These are phyloP conservation scores for Apiotrichum sp. DNA, from an alignment of 1,284 basidiomycete species.

Conservation along the genomic window DNA sequence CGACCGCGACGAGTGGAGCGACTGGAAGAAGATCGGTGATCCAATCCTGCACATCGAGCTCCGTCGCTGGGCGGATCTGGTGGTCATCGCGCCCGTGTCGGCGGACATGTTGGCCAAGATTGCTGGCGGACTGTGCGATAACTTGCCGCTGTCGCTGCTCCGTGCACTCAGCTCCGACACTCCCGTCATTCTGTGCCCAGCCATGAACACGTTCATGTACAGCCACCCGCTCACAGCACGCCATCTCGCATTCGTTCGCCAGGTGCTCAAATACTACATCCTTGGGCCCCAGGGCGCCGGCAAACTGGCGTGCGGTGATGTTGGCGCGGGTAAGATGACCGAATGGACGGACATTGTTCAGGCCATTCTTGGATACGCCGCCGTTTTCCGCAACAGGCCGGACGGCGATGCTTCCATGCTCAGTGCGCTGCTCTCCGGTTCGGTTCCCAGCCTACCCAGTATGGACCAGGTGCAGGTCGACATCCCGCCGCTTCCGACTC, in stretches of 20 bases:
- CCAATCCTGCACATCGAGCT: constrained; percentile 95
- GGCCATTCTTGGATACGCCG: constrained; percentile 30
- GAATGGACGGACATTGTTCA: constrained; percentile 62
- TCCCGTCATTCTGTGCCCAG: constrained; percentile 84
- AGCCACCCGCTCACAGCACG: constrained; percentile 83
- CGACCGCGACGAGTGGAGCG: constrained; percentile 84
- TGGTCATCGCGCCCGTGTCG: constrained; percentile 88
- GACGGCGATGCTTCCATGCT: not conserved
- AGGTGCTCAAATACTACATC: constrained; percentile 72
- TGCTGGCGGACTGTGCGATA: constrained; percentile 80
- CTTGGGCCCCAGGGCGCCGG: constrained; percentile 59
- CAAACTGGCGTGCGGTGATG: constrained; percentile 80
- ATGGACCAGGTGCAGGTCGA: no score
- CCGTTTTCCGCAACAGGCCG: constrained; percentile 5
- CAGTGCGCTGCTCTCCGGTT: not conserved
- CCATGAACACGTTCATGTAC: constrained; percentile 99
- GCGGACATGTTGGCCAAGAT: constrained; percentile 95
- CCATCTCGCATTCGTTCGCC: constrained; percentile 66
- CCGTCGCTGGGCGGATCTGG: constrained; percentile 90
- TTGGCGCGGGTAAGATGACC: constrained; percentile 85
- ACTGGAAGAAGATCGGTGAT: constrained; percentile 69
- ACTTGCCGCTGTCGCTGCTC: constrained; percentile 80
- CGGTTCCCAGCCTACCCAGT: no score
- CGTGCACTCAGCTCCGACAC: constrained; percentile 76
- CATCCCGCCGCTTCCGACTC: not conserved